These are phyloP conservation scores for Agrocybe pediades DNA, from an alignment of 768 basidiomycete genomes.

Conservation along the genomic window DNA sequence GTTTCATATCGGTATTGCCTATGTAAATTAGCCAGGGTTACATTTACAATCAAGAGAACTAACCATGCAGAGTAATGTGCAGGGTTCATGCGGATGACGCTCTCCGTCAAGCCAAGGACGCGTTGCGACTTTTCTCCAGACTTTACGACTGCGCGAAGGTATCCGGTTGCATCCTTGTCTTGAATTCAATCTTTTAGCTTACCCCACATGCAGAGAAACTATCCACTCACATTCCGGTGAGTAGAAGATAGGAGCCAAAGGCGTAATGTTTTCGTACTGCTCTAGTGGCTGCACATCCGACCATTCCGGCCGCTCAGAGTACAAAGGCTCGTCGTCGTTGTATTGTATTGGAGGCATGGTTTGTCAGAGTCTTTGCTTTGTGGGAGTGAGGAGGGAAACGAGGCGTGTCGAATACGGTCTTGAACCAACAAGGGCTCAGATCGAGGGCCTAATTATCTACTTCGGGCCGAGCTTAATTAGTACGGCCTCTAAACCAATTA, in stretches of 20 bases:
- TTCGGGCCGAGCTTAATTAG: too few relatives aligned
- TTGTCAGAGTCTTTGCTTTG: neutral
- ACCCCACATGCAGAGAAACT: neutral
- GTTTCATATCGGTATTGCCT: constrained; percentile 98
- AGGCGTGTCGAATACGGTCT: too few relatives aligned
- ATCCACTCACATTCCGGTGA: constrained; percentile 74
- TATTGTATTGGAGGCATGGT: constrained; percentile 1
- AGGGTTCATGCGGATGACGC: constrained; percentile 88
- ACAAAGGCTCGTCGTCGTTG: constrained; percentile 35
- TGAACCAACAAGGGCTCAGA: constrained; percentile 2
- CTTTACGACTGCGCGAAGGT: constrained; percentile 85
- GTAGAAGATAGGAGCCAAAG: constrained; percentile 93
- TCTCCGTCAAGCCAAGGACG: constrained; percentile 86
- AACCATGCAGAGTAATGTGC: constrained; percentile 98
- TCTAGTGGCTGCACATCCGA: constrained; percentile 74
- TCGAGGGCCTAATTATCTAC: too few relatives aligned
- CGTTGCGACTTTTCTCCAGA: constrained; percentile 77
- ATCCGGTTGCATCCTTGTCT: constrained; percentile 94
- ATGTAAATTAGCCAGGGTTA: constrained; percentile 1
- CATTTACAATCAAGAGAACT: constrained; percentile 18
- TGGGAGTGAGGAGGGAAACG: too few relatives aligned
- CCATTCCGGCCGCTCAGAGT: constrained; percentile 74
- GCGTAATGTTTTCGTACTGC: constrained; percentile 78
- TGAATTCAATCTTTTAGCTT: neutral
- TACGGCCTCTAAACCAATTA: too few relatives aligned